Conservation (phyloP, 2,329 filamentous ascomycete species). For the Didymella sp. region DNA sequence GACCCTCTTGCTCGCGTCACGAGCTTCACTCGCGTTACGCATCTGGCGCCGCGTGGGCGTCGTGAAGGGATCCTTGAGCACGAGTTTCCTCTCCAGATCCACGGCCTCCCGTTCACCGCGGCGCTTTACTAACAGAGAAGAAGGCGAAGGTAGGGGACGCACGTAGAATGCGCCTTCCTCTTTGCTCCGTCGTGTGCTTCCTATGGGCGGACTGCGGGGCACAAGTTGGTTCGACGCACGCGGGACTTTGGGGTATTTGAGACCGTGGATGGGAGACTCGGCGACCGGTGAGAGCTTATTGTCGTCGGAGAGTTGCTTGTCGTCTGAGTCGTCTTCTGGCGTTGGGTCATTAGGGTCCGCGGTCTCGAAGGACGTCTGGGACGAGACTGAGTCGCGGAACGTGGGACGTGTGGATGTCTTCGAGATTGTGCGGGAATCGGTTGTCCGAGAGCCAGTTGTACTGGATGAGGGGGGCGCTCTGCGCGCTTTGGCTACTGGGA, state of each 20-base stretch:
- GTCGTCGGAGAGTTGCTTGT: conserved; percentile 39
- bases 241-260: conserved; percentile 58
- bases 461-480: conserved; percentile 27
- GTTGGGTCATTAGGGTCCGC: conserved; percentile 55
- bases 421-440: conserved; percentile 29
- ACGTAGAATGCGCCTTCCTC: conserved; percentile 11
- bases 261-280: conserved; percentile 53
- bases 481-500: conserved; percentile 5
- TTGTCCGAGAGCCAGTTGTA: conserved; percentile 20
- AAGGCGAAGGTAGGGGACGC: conserved; percentile 15
- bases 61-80: conserved; percentile 37
- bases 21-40: background rate
- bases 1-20: background rate
- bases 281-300: conserved; percentile 52
- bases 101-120: conserved; percentile 45
- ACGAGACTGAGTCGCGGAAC: conserved; percentile 43
- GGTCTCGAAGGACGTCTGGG: conserved; percentile 57
- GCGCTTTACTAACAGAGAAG: conserved; percentile 49
- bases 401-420: conserved; percentile 35
- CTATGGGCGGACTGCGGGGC: conserved; percentile 43
- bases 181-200: conserved; percentile 6
- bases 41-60: conserved; percentile 34
- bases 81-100: conserved; percentile 40
- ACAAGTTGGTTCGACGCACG: conserved; percentile 56
- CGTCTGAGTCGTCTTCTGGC: conserved; percentile 54